Evolutionary conservation across 345 rosid genomes (phyloP), one percentile per base, ranked within the genome.

Genomic region (Citropsis articulata): DNA sequence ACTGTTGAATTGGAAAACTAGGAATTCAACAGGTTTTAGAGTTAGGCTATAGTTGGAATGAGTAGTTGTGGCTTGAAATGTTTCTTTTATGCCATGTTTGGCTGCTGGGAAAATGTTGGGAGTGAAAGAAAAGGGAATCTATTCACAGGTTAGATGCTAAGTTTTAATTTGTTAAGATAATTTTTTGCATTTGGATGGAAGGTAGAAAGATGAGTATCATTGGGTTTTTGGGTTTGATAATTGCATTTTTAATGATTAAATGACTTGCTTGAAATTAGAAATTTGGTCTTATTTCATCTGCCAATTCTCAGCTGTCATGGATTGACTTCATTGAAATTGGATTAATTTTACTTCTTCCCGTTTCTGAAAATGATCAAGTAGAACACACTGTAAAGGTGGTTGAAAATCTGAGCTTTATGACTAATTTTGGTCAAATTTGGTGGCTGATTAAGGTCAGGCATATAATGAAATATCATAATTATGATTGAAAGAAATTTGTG

Each of bases 281-380:
- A 0, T 36, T 60, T 18, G 35, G 7, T 60, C 18, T 25, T 5
- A 4, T 59, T 59, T 72, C 66, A 36, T 24, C 66, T 19, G 7
- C 33, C 12, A 16, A n/a, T 36, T 2, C 55, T 16, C 30, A 14
- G 53, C 36, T 21, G 4, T 24, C 2, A 30, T 10, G 65, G 31
- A n/a, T 33, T 72, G 75, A 56, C 35, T 60, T 73, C n/a, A 35
- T 60, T n/a, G 53, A 59, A 59, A 59, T 38, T 73, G n/a, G 62
- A 19, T 35, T 0, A 40, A 62, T 61, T 3, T 18, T 9, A 25
- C 57, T 1, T 70, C 8, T 61, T n/a, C 0, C 61, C 38, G 9
- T 7, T 18, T 61, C 42, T 25, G 68, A 60, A 60, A 63, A 60
- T 31, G 33, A 6, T 21, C 36, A 73, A 38, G 61, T 25, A 61